Percentiles rank a stretch among this genome's conserved stretches.
phyloP scores from a whole-genome alignment of 2,329 filamentous ascomycete genomes.

The Rugonectria rugulosa region DNA sequence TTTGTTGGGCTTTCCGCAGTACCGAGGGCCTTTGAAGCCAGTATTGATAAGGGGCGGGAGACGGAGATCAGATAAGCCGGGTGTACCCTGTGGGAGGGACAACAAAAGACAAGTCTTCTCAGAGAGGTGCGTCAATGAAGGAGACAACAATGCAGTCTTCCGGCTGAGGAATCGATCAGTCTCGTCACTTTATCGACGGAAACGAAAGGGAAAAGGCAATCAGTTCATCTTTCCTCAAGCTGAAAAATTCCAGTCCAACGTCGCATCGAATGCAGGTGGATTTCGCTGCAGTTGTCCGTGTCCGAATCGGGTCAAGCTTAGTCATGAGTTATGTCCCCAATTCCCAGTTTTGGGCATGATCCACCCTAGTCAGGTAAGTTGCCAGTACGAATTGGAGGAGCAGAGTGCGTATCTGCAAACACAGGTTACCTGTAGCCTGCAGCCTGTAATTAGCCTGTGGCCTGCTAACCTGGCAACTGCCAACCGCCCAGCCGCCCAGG shows the following conservation, averaged over 20 bases:
- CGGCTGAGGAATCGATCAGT: background rate
- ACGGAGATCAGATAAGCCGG: background rate
- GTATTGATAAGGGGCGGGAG: background rate
- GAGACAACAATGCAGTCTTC: background rate
- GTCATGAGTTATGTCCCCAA: too few relatives aligned
- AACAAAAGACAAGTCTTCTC: background rate
- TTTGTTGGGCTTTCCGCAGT: background rate
- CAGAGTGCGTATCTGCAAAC: too few relatives aligned
- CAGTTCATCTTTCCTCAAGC: constrained; percentile 20
- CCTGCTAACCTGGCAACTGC: too few relatives aligned
- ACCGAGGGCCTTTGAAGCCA: constrained; percentile 1
- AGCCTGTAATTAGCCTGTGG: too few relatives aligned
- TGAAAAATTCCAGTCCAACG: constrained; percentile 24
- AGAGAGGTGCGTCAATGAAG: constrained; percentile 4
- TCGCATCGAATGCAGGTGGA: constrained; percentile 18
- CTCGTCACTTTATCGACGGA: background rate
- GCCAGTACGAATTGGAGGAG: too few relatives aligned
- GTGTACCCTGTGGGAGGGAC: too few relatives aligned
- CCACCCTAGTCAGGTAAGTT: too few relatives aligned
- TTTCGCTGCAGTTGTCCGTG: constrained; percentile 5
- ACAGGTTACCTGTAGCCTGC: too few relatives aligned
- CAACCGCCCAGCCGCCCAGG: too few relatives aligned
- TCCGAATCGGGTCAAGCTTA: constrained; percentile 11
- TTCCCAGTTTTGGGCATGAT: too few relatives aligned
- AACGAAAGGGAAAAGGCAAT: background rate